Base-by-base conservation (phyloP, 2,329 filamentous ascomycete genomes). In the Ophiostoma triangulosporum region DNA sequence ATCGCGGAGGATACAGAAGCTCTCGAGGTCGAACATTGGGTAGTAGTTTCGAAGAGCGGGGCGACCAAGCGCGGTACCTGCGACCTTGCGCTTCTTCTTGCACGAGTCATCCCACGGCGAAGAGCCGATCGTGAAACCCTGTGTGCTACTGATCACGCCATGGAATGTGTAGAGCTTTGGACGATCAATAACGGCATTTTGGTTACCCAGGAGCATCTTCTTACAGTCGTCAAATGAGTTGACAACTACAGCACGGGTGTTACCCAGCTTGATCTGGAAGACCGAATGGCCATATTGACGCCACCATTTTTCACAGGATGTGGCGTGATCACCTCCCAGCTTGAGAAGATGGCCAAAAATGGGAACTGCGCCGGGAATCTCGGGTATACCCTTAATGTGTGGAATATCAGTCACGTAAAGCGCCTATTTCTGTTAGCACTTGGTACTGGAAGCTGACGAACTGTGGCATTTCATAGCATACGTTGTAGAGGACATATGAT, bases 31-130 rank as follows among this genome's bases (percentile, higher is more conserved):
- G 50, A 91, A 81, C 60, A 89, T 86, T 0, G 86, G 86, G 78
- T 89, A 85, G 64, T 91, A 91, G 0, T 81, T 82, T 62, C 88
- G 83, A 1, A 86, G 57, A 1, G 59, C 59, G 7, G 86, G 85
- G 0, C 83, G 76, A 64, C 90, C 90, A 22, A 91, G 73, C 0
- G 87, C 86, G 0, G 86, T 88, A 4, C 84, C 86, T 1, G 86
- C 86, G 0, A 84, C 86, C 69, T 88, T 90, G 57, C 87, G 78
- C 9, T 86, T 77, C 24, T 75, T 73, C 66, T 90, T 90, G 69
- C 85, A 88, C 2, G 82, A 87, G 51, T 88, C 86, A 57, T 90
- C 85, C 83, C 86, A 93, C 0, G 87, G 86, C 0, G 85, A 89
- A 0, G 86, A 88, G 1, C 87, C 87, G 56, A 93, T 88, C 0